Evolutionary conservation across 73 alveolate genomes (phyloP), one percentile per base, ranked within the genome.

Genomic region (Urostyla sp.): DNA sequence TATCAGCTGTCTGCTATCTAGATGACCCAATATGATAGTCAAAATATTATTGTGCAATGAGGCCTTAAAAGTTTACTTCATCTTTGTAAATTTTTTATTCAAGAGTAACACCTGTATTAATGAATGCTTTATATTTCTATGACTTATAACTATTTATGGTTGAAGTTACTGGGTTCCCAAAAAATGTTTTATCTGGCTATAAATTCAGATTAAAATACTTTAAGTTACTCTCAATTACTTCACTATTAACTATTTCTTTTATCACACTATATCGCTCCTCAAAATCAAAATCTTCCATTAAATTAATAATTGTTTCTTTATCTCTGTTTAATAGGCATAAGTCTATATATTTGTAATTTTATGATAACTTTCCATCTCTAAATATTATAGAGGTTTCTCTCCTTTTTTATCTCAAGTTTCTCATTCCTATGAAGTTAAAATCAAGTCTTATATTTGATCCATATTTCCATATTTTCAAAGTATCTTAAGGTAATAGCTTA

Each of bases 241-340:
- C 95, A 28, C 90, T 67, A 48, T 83, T 87, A 63, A 93, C 27
- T 50, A 93, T 89, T 55, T 93, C 98, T 20, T 72, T 85, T 44
- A 90, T 32, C 26, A 93, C 78, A 57, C 87, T 87, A 23, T 74
- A 53, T 52, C 83, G 91, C 72, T 93, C 98, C 46, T 93, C 98
- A 43, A 54, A 61, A 51, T 93, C 98, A 13, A 93, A 77, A 35
- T 91, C 97, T 76, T 93, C 90, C 10, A 92, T 84, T 40, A 87
- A 92, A 66, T 91, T 80, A n/a, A 87, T 84, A 0, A 89, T 36
- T 0, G 63, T 84, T 55, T 81, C 75, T n/a, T 80, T 58, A 44
- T 79, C 84, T 60, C 91, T 57, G 43, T 91, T 76, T 4, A 93
- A 75, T 0, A 87, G 67, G 30, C 72, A 55, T 36, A 91, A 46